A percentile compares a stretch with the other conserved stretches of the same genome.
Conservation (phyloP, 1,139 yeast genomes). For the Eremothecium coryli region DNA sequence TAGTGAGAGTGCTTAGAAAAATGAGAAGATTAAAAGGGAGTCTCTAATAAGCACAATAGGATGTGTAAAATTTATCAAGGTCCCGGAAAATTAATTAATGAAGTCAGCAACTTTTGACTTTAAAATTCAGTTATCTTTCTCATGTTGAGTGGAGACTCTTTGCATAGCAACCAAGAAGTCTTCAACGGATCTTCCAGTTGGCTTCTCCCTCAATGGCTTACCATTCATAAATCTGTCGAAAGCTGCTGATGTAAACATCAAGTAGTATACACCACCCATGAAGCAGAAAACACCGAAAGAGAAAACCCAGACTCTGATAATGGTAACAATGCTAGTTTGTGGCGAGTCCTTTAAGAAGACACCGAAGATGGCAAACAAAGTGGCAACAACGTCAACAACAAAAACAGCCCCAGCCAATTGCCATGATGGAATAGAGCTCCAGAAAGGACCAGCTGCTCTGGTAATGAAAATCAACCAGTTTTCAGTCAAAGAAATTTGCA, state of each 20-base stretch:
- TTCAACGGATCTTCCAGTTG: conserved; percentile 74
- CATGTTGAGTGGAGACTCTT: conserved; percentile 98
- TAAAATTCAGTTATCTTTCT: conserved; percentile 39
- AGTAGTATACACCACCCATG: conserved; percentile 93
- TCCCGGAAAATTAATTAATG: no score
- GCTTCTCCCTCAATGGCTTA: conserved; percentile 56
- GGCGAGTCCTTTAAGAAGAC: conserved; percentile 90
- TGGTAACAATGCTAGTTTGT: conserved; percentile 91
- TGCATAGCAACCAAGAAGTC: conserved; percentile 96
- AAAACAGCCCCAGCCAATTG: conserved; percentile 90
- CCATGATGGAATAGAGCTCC: conserved; percentile 90
- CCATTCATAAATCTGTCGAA: conserved; percentile 95
- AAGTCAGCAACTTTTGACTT: no score
- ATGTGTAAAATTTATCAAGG: no score
- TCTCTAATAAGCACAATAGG: no score
- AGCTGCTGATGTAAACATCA: conserved; percentile 77
- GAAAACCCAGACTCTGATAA: conserved; percentile 89
- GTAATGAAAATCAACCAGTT: conserved; percentile 94
- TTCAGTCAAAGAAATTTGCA: conserved; percentile 87
- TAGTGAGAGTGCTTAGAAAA: no score
- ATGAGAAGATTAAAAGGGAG: no score
- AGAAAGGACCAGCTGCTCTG: conserved; percentile 93
- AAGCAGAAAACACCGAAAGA: conserved; percentile 94
- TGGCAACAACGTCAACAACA: conserved; percentile 79
- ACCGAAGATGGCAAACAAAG: conserved; percentile 87